Evolutionary conservation across 2,329 filamentous ascomycete species (phyloP).

Genomic region (Venturia aucupariae): DNA sequence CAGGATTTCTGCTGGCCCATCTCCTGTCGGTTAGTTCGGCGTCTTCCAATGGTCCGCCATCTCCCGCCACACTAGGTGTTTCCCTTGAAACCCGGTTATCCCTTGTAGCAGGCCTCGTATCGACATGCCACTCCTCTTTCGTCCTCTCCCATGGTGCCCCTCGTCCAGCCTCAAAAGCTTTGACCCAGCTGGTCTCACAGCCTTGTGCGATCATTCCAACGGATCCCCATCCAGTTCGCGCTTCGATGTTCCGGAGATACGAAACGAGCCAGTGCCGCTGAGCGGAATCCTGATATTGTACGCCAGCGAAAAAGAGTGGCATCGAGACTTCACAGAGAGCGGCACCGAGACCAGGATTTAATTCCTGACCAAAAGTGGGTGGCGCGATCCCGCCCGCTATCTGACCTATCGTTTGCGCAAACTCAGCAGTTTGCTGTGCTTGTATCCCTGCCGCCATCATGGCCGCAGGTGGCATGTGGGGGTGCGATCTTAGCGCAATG

Average conservation of each 20-base stretch:
- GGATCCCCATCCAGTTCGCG: slow-evolving; percentile 80
- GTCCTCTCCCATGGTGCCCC: slow-evolving; percentile 63
- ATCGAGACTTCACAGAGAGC: slow-evolving; percentile 77
- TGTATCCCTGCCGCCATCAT: slow-evolving; percentile 78
- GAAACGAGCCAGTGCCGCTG: slow-evolving; percentile 73
- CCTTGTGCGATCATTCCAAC: slow-evolving; percentile 72
- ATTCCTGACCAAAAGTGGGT: slow-evolving; percentile 34
- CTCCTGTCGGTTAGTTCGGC: slow-evolving; percentile 5
- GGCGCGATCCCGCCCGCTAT: slow-evolving; percentile 63
- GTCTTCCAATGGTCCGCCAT: neutral
- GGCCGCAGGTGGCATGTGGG: slow-evolving; percentile 81
- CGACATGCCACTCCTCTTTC: slow-evolving; percentile 27
- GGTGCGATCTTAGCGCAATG: slow-evolving; percentile 71
- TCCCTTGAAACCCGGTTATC: neutral
- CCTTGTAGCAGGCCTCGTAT: neutral
- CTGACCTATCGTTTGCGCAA: slow-evolving; percentile 66
- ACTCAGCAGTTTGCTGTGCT: slow-evolving; percentile 59
- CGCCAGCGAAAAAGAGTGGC: slow-evolving; percentile 75
- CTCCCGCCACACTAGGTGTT: neutral
- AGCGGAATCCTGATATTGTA: slow-evolving; percentile 61
- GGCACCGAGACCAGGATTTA: slow-evolving; percentile 70
- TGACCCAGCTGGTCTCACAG: slow-evolving; percentile 77
- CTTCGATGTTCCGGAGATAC: slow-evolving; percentile 64
- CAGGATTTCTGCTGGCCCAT: neutral
- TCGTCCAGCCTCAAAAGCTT: slow-evolving; percentile 59